phyloP scores from a whole-genome alignment of 2,329 filamentous ascomycete species.

The Talaromyces funiculosus region DNA sequence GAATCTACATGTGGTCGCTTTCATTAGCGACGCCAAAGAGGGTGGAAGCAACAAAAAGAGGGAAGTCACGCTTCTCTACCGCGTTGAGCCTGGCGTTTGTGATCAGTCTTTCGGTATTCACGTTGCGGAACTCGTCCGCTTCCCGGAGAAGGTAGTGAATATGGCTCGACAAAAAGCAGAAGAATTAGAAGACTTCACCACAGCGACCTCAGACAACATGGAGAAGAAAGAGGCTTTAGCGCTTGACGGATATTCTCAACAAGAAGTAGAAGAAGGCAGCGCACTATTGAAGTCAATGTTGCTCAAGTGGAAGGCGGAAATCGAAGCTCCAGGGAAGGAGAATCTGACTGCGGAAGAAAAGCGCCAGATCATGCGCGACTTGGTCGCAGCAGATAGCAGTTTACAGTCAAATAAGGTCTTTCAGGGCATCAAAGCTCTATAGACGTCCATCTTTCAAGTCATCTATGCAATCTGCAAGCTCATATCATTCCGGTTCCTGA shows the following conservation, averaged over 20 bases:
- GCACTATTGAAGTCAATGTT: constrained; percentile 77
- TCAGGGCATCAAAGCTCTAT: constrained; percentile 44
- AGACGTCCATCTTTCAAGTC: not conserved
- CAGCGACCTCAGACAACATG: constrained; percentile 39
- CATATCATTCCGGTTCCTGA: not conserved
- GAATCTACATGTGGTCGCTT: constrained; percentile 93
- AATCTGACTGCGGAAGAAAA: constrained; percentile 66
- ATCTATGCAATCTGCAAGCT: not conserved
- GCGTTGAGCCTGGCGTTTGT: constrained; percentile 90
- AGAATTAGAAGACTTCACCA: constrained; percentile 84
- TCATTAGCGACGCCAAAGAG: constrained; percentile 60
- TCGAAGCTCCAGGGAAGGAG: constrained; percentile 56
- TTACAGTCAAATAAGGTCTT: constrained; percentile 53
- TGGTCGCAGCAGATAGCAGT: constrained; percentile 68
- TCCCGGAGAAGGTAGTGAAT: constrained; percentile 92
- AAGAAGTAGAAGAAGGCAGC: constrained; percentile 86
- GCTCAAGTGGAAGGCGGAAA: constrained; percentile 72
- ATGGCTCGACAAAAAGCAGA: constrained; percentile 99
- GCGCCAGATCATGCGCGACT: constrained; percentile 68
- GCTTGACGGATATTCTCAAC: constrained; percentile 58
- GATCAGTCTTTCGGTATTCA: constrained; percentile 98
- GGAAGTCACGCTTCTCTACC: constrained; percentile 93
- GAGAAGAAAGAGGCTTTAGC: constrained; percentile 36
- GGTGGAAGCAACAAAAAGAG: constrained; percentile 52
- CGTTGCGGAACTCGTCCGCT: constrained; percentile 91